phyloP scores from a whole-genome alignment of 331 rosid species.

The Saraca asoca region DNA sequence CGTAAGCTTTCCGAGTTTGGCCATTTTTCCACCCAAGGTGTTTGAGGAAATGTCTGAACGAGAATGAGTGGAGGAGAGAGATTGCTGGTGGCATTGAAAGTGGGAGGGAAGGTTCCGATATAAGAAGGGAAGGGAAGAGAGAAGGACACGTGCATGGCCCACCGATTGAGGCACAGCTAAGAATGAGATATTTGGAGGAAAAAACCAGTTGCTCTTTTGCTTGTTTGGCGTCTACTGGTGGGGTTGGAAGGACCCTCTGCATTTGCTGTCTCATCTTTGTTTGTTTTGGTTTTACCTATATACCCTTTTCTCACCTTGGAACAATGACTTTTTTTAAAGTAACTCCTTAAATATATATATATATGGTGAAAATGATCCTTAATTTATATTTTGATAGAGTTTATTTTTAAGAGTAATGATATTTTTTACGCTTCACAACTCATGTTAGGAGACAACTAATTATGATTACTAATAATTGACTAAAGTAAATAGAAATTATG shows the following conservation, averaged over 20 bases:
- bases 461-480: no score
- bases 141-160: slow-evolving; percentile 60
- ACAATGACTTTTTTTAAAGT: no score
- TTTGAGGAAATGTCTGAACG: slow-evolving; percentile 33
- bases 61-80: slow-evolving; percentile 3
- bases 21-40: slow-evolving; percentile 54
- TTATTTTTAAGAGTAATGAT: no score
- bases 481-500: no score
- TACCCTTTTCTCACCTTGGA: no score
- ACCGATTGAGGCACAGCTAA: slow-evolving; percentile 72
- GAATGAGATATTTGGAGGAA: slow-evolving; percentile 51
- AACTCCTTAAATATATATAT: no score
- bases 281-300: no score
- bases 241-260: slow-evolving; percentile 5
- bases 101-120: slow-evolving; percentile 45
- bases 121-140: slow-evolving; percentile 30
- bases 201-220: slow-evolving; percentile 45
- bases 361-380: no score
- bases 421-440: no score
- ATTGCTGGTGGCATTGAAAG: slow-evolving; percentile 25
- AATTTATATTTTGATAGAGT: no score
- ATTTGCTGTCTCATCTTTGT: no score
- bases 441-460: no score
- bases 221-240: slow-evolving; percentile 34
- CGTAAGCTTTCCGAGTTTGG: slow-evolving; percentile 69